Evolutionary conservation across 768 basidiomycete genomes (phyloP).

Genomic region (Psilocybe cyanescens): DNA sequence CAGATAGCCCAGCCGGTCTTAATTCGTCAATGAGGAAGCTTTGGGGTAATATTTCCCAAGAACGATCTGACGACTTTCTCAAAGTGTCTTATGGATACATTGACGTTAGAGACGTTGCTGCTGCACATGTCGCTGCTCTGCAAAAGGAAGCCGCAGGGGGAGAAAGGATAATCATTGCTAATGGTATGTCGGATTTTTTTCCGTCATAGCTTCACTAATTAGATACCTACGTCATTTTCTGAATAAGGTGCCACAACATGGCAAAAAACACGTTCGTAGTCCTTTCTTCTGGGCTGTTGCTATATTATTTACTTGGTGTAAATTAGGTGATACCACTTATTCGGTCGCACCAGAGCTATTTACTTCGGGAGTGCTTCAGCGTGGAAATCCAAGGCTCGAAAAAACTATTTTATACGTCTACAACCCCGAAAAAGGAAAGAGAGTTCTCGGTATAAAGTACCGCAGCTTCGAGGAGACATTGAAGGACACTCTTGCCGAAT

Average conservation of each 20-base stretch:
- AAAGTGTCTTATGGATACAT: conserved; percentile 35
- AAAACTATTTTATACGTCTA: neutral
- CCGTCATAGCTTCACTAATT: too few species aligned
- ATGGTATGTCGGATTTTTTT: neutral
- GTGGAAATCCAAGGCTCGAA: conserved; percentile 7
- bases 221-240: neutral
- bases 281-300: neutral
- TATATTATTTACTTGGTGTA: neutral
- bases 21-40: conserved; percentile 40
- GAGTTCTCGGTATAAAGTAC: conserved; percentile 12
- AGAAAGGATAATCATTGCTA: conserved; percentile 51
- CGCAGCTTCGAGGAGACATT: conserved; percentile 2
- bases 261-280: neutral
- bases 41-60: conserved; percentile 29
- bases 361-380: conserved; percentile 8
- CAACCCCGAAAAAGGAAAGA: conserved; percentile 7
- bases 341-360: conserved; percentile 5
- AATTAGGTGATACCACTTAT: conserved; percentile 3
- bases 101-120: conserved; percentile 61
- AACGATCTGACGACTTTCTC: conserved; percentile 22
- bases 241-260: neutral
- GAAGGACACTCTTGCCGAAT: neutral
- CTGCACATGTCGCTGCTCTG: conserved; percentile 58
- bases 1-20: conserved; percentile 34
- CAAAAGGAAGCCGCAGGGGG: conserved; percentile 54